A percentile compares a stretch with the other conserved stretches of the same genome.
Conservation (phyloP, 2,329 filamentous ascomycete genomes). For the Aspergillus fischeri region DNA sequence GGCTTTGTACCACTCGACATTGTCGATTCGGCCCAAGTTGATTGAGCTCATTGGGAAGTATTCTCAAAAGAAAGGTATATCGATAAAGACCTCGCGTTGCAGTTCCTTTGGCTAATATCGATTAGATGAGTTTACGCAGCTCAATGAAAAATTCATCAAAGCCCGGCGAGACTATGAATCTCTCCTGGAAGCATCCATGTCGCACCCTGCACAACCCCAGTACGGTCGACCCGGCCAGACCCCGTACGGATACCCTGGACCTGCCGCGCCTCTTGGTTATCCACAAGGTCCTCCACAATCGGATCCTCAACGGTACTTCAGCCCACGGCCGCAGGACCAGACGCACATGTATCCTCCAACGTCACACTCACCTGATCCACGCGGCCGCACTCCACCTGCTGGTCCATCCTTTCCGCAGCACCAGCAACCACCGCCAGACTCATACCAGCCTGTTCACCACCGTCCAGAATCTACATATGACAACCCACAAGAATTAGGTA, state of each 20-base stretch:
- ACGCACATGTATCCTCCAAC: slow-evolving; percentile 38
- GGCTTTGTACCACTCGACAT: slow-evolving; percentile 80
- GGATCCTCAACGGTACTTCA: slow-evolving; percentile 67
- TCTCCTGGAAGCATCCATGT: slow-evolving; percentile 94
- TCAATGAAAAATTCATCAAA: slow-evolving; percentile 99
- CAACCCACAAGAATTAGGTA: slow-evolving; percentile 72
- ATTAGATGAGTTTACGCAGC: slow-evolving; percentile 91
- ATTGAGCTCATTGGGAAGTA: slow-evolving; percentile 99
- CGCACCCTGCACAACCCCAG: slow-evolving; percentile 75
- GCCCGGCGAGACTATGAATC: slow-evolving; percentile 94
- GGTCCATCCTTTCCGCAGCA: slow-evolving; percentile 37
- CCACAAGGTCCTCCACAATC: slow-evolving; percentile 44
- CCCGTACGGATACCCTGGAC: slow-evolving; percentile 31
- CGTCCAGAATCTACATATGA: slow-evolving; percentile 66
- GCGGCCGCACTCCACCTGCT: slow-evolving; percentile 32
- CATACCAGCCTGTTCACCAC: slow-evolving; percentile 45
- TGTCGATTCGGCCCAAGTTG: slow-evolving; percentile 91
- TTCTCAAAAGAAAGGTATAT: slow-evolving; percentile 90
- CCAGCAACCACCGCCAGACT: slow-evolving; percentile 48
- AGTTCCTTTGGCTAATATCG: slow-evolving; percentile 11
- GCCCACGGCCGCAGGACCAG: slow-evolving; percentile 51
- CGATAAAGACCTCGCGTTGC: neutral
- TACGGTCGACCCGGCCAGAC: slow-evolving; percentile 60
- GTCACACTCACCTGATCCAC: slow-evolving; percentile 40
- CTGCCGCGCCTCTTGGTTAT: slow-evolving; percentile 28